Conservation (phyloP, 306 rosid genomes). For the Hippophae rhamnoides region DNA sequence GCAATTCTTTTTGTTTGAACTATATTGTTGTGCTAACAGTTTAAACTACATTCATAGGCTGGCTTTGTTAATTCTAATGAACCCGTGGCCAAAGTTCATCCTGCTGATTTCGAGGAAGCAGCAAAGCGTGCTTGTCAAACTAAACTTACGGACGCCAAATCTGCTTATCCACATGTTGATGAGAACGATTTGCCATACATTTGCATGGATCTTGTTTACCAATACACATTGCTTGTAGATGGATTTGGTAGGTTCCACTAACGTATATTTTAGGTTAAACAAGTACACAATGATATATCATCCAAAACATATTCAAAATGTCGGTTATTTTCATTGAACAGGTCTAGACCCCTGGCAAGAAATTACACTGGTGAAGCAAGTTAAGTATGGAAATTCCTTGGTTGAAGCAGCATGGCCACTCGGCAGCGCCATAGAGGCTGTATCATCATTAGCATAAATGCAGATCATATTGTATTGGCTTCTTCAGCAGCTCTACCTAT, state of each 20-base stretch:
- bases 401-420: conserved; percentile 99
- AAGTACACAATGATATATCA: no score
- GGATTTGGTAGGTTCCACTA: conserved; percentile 68
- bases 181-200: conserved; percentile 76
- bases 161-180: conserved; percentile 41
- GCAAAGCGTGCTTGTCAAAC: conserved; percentile 91
- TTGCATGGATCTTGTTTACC: conserved; percentile 96
- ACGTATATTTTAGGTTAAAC: not conserved
- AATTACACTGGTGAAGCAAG: conserved; percentile 89
- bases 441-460: conserved; percentile 39
- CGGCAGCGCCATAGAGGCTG: conserved; percentile 98
- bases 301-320: not conserved
- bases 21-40: conserved; percentile 21
- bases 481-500: no score
- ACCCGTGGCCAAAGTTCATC: conserved; percentile 56
- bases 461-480: not conserved
- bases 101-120: conserved; percentile 64
- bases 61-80: conserved; percentile 68
- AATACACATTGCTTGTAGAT: conserved; percentile 70
- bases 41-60: conserved; percentile 39
- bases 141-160: conserved; percentile 55
- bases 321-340: conserved; percentile 26
- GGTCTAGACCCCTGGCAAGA: conserved; percentile 92
- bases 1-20: conserved; percentile 3
- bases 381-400: conserved; percentile 53